Evolutionary conservation across 768 basidiomycete genomes (phyloP), one percentile per base, ranked within the genome.

Genomic region (Boletus sp.): DNA sequence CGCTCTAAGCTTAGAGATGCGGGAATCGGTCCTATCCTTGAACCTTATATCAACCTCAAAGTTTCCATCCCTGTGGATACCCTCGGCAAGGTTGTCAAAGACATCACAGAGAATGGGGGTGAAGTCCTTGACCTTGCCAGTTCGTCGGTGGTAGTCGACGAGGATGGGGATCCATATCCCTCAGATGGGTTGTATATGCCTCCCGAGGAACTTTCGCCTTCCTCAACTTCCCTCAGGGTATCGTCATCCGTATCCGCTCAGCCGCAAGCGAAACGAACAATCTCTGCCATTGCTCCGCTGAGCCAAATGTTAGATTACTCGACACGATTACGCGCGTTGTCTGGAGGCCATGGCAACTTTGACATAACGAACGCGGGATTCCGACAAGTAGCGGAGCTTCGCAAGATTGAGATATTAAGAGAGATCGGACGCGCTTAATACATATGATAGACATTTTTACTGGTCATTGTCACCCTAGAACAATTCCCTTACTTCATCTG

Each of bases 361-460:
- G 90, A 93, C 64, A 88, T 89, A 84, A 72, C 73, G 30, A 81
- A 79, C 45, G 87, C 83, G n/a, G 91, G 90, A 15, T 94, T 93
- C 72, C 81, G 77, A 63, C 70, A 76, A 54, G 90, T 93, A 2
- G 77, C 80, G 21, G 77, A 82, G 47, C 61, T 74, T 32, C 79
- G 90, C 54, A 83, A 78, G 67, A 46, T 79, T 48, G 90, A 91
- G 62, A 92, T 93, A 54, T 69, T 93, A 53, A 77, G 75, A 57
- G 91, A 93, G 67, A 84, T 93, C 54, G 91, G 91, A 14, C 79
- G 88, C 27, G 85, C 82, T 38, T 91, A 71, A 53, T 51, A 50
- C 43, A 49, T 34, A 19, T 21, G 52, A 41, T 44, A 57, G 55
- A 60, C 27, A 47, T 25, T 32, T 49, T 39, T 56, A 58, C 21